phyloP scores from a whole-genome alignment of 257 asterid genomes.

The Forsythia viridissima region DNA sequence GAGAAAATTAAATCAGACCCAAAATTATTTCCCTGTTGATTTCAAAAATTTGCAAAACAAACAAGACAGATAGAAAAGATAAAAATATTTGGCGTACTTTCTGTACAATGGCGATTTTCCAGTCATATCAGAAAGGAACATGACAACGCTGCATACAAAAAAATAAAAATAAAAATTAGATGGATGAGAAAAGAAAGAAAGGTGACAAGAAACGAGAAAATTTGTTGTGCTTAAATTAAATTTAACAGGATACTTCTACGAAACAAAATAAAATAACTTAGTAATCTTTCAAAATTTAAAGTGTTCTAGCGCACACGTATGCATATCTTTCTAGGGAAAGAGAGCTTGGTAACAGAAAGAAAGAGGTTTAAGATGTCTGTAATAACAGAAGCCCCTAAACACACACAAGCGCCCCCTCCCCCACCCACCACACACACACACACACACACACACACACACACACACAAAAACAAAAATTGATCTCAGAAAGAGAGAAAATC shows the following conservation, averaged over 20 bases:
- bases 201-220: not conserved
- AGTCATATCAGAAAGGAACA: conserved; percentile 93
- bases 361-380: not conserved
- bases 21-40: not conserved
- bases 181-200: conserved; percentile 22
- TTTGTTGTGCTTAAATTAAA: conserved; percentile 9
- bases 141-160: conserved; percentile 70
- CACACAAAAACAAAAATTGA: not conserved
- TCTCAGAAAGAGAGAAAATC: not conserved
- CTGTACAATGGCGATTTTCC: conserved; percentile 90
- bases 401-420: no score
- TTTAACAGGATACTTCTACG: not conserved
- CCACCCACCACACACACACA: no score
- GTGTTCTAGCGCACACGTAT: not conserved
- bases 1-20: conserved; percentile 11
- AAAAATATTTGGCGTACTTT: conserved; percentile 62
- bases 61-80: not conserved
- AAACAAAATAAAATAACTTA: not conserved
- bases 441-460: no score
- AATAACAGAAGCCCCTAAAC: not conserved
- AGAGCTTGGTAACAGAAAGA: not conserved
- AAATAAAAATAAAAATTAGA: conserved; percentile 6
- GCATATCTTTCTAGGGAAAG: not conserved
- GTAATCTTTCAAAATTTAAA: not conserved
- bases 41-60: conserved; percentile 13